These are phyloP conservation scores for Metarhizium robertsii DNA, from an alignment of 2,329 filamentous ascomycete genomes.

Conservation along the genomic window DNA sequence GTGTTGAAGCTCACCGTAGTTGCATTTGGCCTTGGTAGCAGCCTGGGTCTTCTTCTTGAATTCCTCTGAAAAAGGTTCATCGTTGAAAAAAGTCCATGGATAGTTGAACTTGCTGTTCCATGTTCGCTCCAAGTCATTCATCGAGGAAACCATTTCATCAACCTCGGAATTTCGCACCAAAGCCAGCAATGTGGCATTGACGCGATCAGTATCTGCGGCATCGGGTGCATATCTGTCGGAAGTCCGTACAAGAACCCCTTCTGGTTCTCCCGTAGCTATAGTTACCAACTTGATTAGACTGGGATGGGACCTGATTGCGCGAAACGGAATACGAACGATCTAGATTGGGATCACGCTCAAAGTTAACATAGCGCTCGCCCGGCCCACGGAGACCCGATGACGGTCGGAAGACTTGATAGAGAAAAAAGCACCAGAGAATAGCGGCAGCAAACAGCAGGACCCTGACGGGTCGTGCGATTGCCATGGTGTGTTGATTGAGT, in stretches of 20 bases:
- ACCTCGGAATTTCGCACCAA: constrained; percentile 91
- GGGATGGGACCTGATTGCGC: background rate
- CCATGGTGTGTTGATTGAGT: constrained; percentile 44
- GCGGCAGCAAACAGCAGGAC: constrained; percentile 64
- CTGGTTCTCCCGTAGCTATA: constrained; percentile 73
- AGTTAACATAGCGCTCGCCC: constrained; percentile 39
- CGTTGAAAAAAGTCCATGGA: constrained; percentile 98
- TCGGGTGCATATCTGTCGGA: constrained; percentile 70
- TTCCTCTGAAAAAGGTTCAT: constrained; percentile 83
- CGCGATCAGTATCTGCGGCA: constrained; percentile 67
- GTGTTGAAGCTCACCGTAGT: constrained; percentile 58
- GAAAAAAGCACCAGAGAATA: constrained; percentile 66
- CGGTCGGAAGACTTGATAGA: constrained; percentile 64
- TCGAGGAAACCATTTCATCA: constrained; percentile 72
- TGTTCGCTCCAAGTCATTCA: constrained; percentile 83
- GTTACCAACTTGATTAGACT: constrained; percentile 10
- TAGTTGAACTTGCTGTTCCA: constrained; percentile 99
- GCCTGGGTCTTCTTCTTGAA: constrained; percentile 78
- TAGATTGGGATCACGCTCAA: constrained; percentile 73
- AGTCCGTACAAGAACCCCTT: constrained; percentile 63
- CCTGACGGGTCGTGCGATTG: constrained; percentile 75
- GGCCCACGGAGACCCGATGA: constrained; percentile 34
- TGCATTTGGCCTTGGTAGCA: constrained; percentile 78
- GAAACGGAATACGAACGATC: constrained; percentile 55
- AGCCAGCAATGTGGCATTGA: constrained; percentile 86